Base-by-base conservation (phyloP, 78 protist genomes). In the Neovahlkampfia damariscottae region DNA sequence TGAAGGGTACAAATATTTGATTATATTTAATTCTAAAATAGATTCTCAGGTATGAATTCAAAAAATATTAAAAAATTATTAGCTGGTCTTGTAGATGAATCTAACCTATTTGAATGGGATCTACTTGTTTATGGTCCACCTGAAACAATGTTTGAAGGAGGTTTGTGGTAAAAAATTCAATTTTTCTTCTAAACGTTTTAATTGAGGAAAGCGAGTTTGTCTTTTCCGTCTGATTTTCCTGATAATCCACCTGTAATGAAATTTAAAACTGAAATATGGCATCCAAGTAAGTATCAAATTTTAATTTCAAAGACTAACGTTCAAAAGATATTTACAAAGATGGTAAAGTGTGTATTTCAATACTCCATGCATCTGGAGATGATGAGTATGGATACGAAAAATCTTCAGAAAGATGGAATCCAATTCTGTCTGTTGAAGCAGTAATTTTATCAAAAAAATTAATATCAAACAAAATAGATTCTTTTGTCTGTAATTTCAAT, bases 281-380 rank as follows among this genome's bases (percentile, higher is more conserved):
- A 93, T 40, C 96, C 96, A 40, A 93, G 89, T n/a, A n/a, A n/a
- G n/a, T n/a, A n/a, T n/a, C n/a, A n/a, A n/a, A n/a, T n/a, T n/a
- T n/a, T n/a, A n/a, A n/a, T n/a, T n/a, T n/a, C n/a, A n/a, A n/a
- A n/a, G n/a, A n/a, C n/a, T n/a, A n/a, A n/a, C n/a, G n/a, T n/a
- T n/a, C n/a, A n/a, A n/a, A n/a, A n/a, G n/a, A 69, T 19, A 19
- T 93, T 9, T 91, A 92, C 77, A 67, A 76, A 1, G 29, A 82
- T 30, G 97, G 97, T 36, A 82, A 77, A 8, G 97, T 96, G 30
- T 96, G 99, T 86, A 96, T 96, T 72, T 89, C 94, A 1, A 96
- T 96, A 37, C 88, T 96, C 28, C 99, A 96, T 36, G 87, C 72
- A n/a, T 95, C 96, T 8, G 97, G 97, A 1, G 93, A 96, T 6